These are phyloP conservation scores for Alternaria postmessia DNA, from an alignment of 2,329 filamentous ascomycete species.

Conservation along the genomic window DNA sequence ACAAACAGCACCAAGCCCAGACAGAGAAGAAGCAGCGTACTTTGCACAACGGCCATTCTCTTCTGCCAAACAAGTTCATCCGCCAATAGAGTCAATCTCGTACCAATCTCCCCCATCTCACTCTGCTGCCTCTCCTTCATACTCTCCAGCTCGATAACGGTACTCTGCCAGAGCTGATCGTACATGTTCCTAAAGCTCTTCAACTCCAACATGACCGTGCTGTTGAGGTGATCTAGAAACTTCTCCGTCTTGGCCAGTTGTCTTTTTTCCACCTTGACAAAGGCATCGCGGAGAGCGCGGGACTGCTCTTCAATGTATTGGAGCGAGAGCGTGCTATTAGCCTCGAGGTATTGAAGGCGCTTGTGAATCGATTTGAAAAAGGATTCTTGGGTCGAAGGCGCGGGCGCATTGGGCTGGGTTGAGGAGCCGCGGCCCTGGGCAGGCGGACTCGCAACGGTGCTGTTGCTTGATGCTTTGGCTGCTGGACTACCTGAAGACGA, in stretches of 20 bases:
- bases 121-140: constrained; percentile 85
- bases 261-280: constrained; percentile 84
- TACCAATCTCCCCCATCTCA: constrained; percentile 82
- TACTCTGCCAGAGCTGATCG: constrained; percentile 96
- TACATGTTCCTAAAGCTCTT: constrained; percentile 74
- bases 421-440: constrained; percentile 44
- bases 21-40: constrained; percentile 83
- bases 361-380: constrained; percentile 98
- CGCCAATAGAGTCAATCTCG: constrained; percentile 85
- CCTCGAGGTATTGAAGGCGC: constrained; percentile 86
- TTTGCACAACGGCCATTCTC: constrained; percentile 92
- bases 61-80: constrained; percentile 88
- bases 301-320: constrained; percentile 98
- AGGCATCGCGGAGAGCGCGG: constrained; percentile 84
- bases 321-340: constrained; percentile 89
- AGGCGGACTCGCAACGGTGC: constrained; percentile 25
- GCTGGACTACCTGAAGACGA: constrained; percentile 18
- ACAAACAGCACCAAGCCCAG: constrained; percentile 86
- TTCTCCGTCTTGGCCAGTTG: constrained; percentile 83
- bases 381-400: constrained; percentile 91
- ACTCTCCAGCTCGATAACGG: constrained; percentile 87
- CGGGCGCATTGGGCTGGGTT: constrained; percentile 60
- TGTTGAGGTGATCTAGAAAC: constrained; percentile 86
- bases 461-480: constrained; percentile 27
- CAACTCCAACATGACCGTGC: constrained; percentile 80